Evolutionary conservation across 805 yeast genomes (phyloP), one percentile per base, ranked within the genome.

Genomic region (Yarrowia bubula): DNA sequence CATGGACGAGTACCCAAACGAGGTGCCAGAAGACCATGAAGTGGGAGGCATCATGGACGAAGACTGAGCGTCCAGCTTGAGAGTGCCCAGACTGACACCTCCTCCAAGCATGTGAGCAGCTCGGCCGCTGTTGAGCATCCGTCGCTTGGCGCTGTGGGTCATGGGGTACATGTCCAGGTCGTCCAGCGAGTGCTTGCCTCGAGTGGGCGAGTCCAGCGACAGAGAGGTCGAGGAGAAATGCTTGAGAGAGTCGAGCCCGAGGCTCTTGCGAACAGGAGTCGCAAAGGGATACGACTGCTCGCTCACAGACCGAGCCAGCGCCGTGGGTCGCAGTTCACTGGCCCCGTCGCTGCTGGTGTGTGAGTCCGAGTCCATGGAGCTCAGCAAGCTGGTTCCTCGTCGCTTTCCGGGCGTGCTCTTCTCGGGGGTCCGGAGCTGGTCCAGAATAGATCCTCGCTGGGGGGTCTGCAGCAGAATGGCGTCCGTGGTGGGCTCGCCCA

Each of bases 1-100:
- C 63, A 57, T 57, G 13, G 63, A 57, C 39, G 63, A 57, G 50
- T 57, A 57, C 32, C 63, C 63, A 15, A 57, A 57, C 50, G 63
- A 57, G 10, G 63, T 57, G 8, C 63, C 63, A 1, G 50, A 41
- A 1, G 60, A 39, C 60, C 60, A 51, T 8, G 60, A 51, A 9
- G 44, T 37, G 22, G 60, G 60, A 15, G 43, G 60, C 60, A 51
- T 51, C 60, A 51, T 51, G 37, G 60, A 51, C 44, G 28, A 28
- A 14, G 60, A 51, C 44, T 51, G 60, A 7, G 43, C 35, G 6
- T 39, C 60, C 28, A 51, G 60, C 44, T 51, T 51, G 10, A 51
- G 44, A 6, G 60, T 51, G 32, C 60, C 60, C 43, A 51, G 22
- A 32, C 43, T 37, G 28, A 51, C 60, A 13, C 55, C 55, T 6